Percentiles rank a stretch among this genome's conserved stretches.
phyloP scores from a whole-genome alignment of 2,329 filamentous ascomycete species.

The Seiridium unicorne region DNA sequence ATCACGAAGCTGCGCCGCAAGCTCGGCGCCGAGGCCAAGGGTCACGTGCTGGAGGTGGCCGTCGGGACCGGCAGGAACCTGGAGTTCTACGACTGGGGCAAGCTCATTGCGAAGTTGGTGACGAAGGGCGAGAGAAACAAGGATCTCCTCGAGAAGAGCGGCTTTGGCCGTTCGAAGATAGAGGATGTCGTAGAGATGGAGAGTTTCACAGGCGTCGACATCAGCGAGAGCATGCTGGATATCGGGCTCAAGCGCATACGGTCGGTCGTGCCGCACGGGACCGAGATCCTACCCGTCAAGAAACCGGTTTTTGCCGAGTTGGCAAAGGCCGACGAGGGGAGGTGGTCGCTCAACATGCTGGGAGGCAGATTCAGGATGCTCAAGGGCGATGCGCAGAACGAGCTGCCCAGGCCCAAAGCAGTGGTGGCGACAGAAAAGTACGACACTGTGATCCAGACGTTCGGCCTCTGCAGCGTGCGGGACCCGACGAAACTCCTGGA shows the following conservation, averaged over 20 bases:
- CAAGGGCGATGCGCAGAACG: constrained; percentile 44
- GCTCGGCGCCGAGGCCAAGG: constrained; percentile 46
- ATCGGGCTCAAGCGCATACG: constrained; percentile 54
- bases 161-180: constrained; percentile 2
- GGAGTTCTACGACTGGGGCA: constrained; percentile 56
- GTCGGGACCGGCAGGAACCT: constrained; percentile 63
- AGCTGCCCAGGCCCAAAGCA: constrained; percentile 37
- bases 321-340: constrained; percentile 9
- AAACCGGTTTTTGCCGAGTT: constrained; percentile 25
- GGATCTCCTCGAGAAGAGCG: constrained; percentile 13
- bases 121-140: constrained; percentile 16
- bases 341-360: constrained; percentile 31
- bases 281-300: constrained; percentile 34
- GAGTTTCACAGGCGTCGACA: constrained; percentile 62
- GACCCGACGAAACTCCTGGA: constrained; percentile 53
- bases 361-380: constrained; percentile 44
- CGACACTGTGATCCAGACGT: constrained; percentile 64
- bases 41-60: constrained; percentile 62
- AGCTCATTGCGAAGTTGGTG: constrained; percentile 16
- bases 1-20: constrained; percentile 48
- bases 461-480: constrained; percentile 62
- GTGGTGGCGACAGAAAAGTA: constrained; percentile 40
- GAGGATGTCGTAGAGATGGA: constrained; percentile 32
- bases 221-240: constrained; percentile 58
- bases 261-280: constrained; percentile 36